Conservation (phyloP, 495 filamentous ascomycete genomes). For the Tuber indicum region DNA sequence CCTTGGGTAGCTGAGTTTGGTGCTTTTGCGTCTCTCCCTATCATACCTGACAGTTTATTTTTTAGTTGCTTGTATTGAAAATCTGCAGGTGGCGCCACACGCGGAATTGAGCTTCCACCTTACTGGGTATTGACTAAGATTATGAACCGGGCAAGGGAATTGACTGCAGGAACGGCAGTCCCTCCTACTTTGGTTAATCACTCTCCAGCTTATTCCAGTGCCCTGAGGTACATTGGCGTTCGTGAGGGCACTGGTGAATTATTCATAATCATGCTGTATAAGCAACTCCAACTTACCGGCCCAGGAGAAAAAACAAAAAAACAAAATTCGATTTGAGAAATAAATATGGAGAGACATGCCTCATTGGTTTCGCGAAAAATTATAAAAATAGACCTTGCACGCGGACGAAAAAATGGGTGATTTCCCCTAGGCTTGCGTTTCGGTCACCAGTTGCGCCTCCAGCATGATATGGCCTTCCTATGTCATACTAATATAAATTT, state of each 20-base stretch:
- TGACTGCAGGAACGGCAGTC: background rate
- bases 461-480: background rate
- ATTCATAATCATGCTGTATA: background rate
- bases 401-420: background rate
- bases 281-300: background rate
- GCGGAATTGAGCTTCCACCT: background rate
- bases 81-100: background rate
- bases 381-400: background rate
- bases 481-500: background rate
- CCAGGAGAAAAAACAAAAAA: background rate
- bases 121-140: background rate
- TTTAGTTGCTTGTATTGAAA: background rate
- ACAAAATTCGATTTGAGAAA: background rate
- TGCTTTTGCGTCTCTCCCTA: background rate
- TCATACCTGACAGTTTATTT: background rate
- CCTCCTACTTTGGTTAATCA: background rate
- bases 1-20: background rate
- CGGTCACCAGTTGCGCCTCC: background rate
- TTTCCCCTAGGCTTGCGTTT: background rate
- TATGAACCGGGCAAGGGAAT: background rate
- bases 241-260: background rate
- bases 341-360: background rate
- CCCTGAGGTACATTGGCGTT: background rate
- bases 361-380: background rate
- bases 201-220: background rate